These are phyloP conservation scores for Backusella australiensis DNA, from an alignment of 192 early-diverging fungal species.

Conservation along the genomic window DNA sequence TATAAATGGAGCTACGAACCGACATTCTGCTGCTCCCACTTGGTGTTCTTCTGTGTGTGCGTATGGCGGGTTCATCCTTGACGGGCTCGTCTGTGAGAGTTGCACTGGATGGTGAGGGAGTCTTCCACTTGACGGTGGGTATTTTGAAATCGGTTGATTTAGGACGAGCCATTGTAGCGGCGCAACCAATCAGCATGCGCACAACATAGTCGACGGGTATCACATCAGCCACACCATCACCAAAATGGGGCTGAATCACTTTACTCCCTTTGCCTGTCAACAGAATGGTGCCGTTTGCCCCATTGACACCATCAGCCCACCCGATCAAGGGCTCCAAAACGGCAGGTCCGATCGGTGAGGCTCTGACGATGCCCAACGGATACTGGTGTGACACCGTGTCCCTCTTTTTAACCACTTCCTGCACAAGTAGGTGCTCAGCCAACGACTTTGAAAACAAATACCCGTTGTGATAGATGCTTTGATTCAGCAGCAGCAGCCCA, in stretches of 20 bases:
- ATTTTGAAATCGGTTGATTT: not conserved
- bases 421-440: conserved; percentile 43
- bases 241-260: conserved; percentile 26
- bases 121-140: conserved; percentile 1
- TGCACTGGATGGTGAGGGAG: not conserved
- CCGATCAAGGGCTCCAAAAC: conserved; percentile 32
- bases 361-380: conserved; percentile 32
- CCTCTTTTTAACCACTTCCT: conserved; percentile 27
- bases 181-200: conserved; percentile 28
- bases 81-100: not conserved
- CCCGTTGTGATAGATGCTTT: conserved; percentile 37
- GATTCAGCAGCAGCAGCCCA: not conserved
- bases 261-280: conserved; percentile 30
- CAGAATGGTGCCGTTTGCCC: conserved; percentile 27
- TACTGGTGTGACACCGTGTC: conserved; percentile 14
- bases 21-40: conserved; percentile 14
- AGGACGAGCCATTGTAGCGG: not conserved
- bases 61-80: not conserved
- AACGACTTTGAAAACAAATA: conserved; percentile 48
- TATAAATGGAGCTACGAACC: not conserved
- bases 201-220: conserved; percentile 36
- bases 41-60: not conserved
- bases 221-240: conserved; percentile 30
- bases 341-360: conserved; percentile 26
- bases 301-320: conserved; percentile 40